phyloP scores from a whole-genome alignment of 208 protist genomes.

The Leishmania lainsoni region DNA sequence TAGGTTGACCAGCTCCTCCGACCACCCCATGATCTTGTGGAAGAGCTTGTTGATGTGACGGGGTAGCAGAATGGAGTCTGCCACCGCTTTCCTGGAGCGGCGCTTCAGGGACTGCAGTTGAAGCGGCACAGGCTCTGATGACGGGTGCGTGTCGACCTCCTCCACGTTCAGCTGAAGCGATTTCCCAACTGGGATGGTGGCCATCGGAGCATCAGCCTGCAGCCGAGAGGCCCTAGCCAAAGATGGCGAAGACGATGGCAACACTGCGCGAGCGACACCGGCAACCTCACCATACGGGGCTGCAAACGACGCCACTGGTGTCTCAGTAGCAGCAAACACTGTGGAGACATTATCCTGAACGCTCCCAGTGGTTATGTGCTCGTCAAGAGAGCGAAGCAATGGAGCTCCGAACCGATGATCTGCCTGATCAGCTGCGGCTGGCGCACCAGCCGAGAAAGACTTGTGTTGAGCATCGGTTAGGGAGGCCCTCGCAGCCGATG shows the following conservation, averaged over 20 bases:
- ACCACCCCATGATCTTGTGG: slow-evolving; percentile 94
- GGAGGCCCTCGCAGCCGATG: slow-evolving; percentile 8
- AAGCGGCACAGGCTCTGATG: slow-evolving; percentile 61
- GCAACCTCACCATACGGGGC: slow-evolving; percentile 23
- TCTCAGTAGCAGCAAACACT: background rate
- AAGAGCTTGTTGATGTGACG: slow-evolving; percentile 90
- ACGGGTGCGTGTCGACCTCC: slow-evolving; percentile 55
- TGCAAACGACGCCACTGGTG: background rate
- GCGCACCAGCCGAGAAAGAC: background rate
- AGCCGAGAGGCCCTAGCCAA: background rate
- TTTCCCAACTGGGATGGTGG: slow-evolving; percentile 77
- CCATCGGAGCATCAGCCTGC: slow-evolving; percentile 19
- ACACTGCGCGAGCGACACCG: slow-evolving; percentile 16
- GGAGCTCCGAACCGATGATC: background rate
- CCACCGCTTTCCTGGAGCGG: slow-evolving; percentile 54
- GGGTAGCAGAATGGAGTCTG: slow-evolving; percentile 79
- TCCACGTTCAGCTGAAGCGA: slow-evolving; percentile 77
- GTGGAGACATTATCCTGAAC: background rate
- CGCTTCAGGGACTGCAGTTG: slow-evolving; percentile 71
- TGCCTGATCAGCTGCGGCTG: background rate
- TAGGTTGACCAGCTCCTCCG: slow-evolving; percentile 80
- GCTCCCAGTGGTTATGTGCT: background rate
- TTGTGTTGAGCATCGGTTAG: slow-evolving; percentile 6
- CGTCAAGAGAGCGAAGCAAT: background rate
- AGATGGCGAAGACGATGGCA: slow-evolving; percentile 12